phyloP scores from a whole-genome alignment of 2,329 filamentous ascomycete genomes.

The Penicillium rolfsii region DNA sequence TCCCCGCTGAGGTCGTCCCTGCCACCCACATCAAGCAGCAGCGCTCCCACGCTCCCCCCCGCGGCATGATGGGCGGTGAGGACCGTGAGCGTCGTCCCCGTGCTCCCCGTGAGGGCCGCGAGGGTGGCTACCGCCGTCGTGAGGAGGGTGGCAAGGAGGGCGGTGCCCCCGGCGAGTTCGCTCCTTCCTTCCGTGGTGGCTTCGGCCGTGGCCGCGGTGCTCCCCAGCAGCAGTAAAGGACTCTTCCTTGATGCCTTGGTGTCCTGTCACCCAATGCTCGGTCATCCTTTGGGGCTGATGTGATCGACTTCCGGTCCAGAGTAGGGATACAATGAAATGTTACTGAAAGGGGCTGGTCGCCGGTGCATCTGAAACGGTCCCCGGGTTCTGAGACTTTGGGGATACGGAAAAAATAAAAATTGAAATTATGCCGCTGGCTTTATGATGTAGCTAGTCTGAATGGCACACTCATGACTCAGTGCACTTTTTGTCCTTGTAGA shows the following conservation, averaged over 20 bases:
- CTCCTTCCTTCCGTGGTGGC: constrained; percentile 89
- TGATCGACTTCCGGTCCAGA: constrained; percentile 33
- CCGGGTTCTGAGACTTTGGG: constrained; percentile 24
- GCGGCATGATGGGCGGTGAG: constrained; percentile 91
- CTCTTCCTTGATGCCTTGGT: constrained; percentile 33
- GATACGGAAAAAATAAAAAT: constrained; percentile 33
- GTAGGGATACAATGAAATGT: constrained; percentile 27
- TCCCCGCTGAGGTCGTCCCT: constrained; percentile 98
- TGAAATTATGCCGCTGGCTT: constrained; percentile 34
- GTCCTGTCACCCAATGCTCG: constrained; percentile 35
- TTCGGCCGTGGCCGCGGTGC: constrained; percentile 84
- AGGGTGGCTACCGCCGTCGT: constrained; percentile 89
- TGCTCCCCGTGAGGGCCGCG: constrained; percentile 74
- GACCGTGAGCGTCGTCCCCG: constrained; percentile 84
- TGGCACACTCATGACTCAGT: constrained; percentile 38
- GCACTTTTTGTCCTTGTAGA: constrained; percentile 13
- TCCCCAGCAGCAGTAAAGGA: constrained; percentile 56
- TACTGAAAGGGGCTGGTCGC: constrained; percentile 31
- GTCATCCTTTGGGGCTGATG: constrained; percentile 39
- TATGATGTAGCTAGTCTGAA: constrained; percentile 37
- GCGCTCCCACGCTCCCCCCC: constrained; percentile 95
- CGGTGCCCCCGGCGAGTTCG: constrained; percentile 87
- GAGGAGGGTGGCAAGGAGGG: constrained; percentile 84
- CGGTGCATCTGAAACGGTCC: constrained; percentile 27
- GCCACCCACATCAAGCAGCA: constrained; percentile 99